These are phyloP conservation scores for Scorias spongiosa DNA, from an alignment of 2,329 filamentous ascomycete species.

Conservation along the genomic window DNA sequence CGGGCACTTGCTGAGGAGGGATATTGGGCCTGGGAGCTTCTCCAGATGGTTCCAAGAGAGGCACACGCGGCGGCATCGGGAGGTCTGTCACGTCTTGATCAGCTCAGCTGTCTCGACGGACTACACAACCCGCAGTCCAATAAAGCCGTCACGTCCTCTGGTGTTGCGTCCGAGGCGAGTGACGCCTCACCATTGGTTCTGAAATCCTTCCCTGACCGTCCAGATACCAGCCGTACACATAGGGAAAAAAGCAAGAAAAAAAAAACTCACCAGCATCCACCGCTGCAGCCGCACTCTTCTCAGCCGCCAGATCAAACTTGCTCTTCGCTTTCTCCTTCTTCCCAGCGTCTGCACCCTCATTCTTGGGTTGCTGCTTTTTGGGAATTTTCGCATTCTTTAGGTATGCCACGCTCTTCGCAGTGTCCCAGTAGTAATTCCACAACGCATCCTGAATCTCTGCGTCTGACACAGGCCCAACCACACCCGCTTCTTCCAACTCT, in stretches of 20 bases:
- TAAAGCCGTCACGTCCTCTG: background rate
- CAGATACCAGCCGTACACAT: too few species aligned
- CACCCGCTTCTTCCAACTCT: constrained; percentile 17
- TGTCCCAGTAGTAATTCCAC: constrained; percentile 93
- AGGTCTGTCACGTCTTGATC: constrained; percentile 4
- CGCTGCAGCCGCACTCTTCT: constrained; percentile 24
- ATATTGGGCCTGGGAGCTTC: constrained; percentile 77
- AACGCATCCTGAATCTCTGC: constrained; percentile 74
- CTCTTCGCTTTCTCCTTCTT: constrained; percentile 28
- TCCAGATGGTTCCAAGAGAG: constrained; percentile 51
- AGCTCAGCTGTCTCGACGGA: constrained; percentile 1
- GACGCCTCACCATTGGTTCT: constrained; percentile 34
- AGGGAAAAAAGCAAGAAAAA: constrained; percentile 3
- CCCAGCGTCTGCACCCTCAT: constrained; percentile 1
- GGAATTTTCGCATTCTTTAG: constrained; percentile 37
- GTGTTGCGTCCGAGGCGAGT: too few species aligned
- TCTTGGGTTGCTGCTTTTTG: constrained; percentile 12
- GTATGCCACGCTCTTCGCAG: constrained; percentile 71
- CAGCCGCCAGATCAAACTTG: constrained; percentile 32
- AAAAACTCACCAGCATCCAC: constrained; percentile 31
- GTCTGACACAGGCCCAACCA: constrained; percentile 36
- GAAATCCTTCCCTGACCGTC: too few species aligned
- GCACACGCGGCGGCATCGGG: constrained; percentile 15
- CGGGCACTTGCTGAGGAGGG: constrained; percentile 47
- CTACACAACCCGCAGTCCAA: background rate